Percentiles rank a stretch among this genome's conserved stretches.
phyloP scores from a whole-genome alignment of 257 asterid genomes.

The Linderniella brevidens region DNA sequence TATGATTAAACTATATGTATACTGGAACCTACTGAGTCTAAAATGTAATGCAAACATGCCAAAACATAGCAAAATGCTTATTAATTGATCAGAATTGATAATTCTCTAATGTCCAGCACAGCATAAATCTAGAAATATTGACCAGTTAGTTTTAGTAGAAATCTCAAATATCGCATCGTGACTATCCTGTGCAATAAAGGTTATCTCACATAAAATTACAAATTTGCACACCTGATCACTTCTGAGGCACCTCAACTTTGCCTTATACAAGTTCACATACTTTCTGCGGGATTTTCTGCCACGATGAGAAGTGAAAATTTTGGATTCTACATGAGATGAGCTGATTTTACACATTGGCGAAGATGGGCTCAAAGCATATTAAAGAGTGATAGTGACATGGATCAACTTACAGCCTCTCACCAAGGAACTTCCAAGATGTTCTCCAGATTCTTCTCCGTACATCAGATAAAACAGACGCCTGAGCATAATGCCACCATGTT shows the following conservation, averaged over 20 bases:
- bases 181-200: too few relatives aligned
- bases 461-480: constrained; percentile 70
- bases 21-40: too few relatives aligned
- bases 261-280: constrained; percentile 72
- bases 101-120: too few relatives aligned
- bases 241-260: constrained; percentile 66
- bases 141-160: too few relatives aligned
- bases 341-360: neutral
- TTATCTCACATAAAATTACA: too few relatives aligned
- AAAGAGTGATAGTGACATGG: neutral
- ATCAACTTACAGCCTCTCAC: constrained; percentile 80
- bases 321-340: neutral
- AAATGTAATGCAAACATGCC: too few relatives aligned
- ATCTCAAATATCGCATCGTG: too few relatives aligned
- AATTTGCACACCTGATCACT: constrained; percentile 47
- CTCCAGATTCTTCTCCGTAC: constrained; percentile 63
- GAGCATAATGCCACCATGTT: constrained; percentile 97
- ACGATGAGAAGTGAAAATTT: neutral
- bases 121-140: too few relatives aligned
- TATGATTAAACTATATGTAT: too few relatives aligned
- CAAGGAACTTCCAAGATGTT: constrained; percentile 90
- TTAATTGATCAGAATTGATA: too few relatives aligned
- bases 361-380: neutral
- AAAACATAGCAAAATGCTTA: too few relatives aligned
- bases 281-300: constrained; percentile 61